Evolutionary conservation across 345 rosid genomes (phyloP).

Genomic region (Diplotaxis tenuifolia): DNA sequence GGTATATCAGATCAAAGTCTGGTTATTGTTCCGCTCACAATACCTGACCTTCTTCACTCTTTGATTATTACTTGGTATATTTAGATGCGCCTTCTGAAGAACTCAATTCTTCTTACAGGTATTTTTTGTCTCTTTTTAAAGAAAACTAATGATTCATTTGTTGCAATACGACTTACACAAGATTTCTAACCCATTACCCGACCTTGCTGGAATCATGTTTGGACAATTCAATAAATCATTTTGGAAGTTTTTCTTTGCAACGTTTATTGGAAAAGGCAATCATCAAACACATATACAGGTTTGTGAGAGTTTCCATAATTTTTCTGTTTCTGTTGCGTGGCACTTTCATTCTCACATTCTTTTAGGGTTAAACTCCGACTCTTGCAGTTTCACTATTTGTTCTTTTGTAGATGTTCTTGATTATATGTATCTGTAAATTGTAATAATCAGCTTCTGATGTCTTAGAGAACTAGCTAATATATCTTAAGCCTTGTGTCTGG

Average conservation of each 20-base stretch:
- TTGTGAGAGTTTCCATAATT: slow-evolving; percentile 12
- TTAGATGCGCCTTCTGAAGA: too few species aligned
- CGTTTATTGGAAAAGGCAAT: slow-evolving; percentile 86
- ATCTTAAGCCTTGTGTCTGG: slow-evolving; percentile 71
- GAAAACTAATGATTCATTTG: slow-evolving; percentile 4
- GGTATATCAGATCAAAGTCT: too few species aligned
- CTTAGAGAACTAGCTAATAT: slow-evolving; percentile 79
- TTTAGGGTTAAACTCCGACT: not conserved
- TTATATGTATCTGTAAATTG: slow-evolving; percentile 87
- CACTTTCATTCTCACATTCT: not conserved
- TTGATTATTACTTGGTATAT: too few species aligned
- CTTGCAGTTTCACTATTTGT: too few species aligned
- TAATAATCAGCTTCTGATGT: slow-evolving; percentile 82
- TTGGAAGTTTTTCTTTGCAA: slow-evolving; percentile 88
- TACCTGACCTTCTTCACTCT: too few species aligned
- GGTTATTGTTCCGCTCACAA: too few species aligned
- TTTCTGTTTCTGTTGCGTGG: not conserved
- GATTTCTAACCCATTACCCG: slow-evolving; percentile 96
- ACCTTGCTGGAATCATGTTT: slow-evolving; percentile 97
- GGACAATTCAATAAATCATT: slow-evolving; percentile 89
- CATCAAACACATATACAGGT: slow-evolving; percentile 95
- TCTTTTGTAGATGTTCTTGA: slow-evolving; percentile 78
- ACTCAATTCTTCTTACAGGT: too few species aligned
- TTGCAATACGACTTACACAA: slow-evolving; percentile 18
- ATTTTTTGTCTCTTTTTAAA: too few species aligned